Conservation (phyloP, 352 stramenopile genomes). For the Blastocystis hominis region DNA sequence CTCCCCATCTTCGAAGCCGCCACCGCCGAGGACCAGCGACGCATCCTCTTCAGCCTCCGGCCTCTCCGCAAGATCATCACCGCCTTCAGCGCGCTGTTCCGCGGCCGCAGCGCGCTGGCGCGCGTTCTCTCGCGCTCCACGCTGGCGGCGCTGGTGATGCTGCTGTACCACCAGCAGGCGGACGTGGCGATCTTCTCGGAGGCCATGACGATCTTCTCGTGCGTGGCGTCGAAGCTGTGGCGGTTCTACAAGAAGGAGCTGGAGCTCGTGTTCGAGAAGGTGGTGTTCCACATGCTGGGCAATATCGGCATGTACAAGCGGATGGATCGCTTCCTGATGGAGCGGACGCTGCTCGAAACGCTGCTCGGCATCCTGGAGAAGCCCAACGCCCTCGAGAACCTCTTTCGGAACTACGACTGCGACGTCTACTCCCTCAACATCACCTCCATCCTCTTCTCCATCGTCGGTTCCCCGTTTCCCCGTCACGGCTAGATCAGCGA, state of each 20-base stretch:
- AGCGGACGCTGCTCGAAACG: neutral
- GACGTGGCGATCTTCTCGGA: neutral
- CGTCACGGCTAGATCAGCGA: neutral
- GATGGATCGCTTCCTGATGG: slow-evolving; percentile 17
- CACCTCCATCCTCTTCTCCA: slow-evolving; percentile 20
- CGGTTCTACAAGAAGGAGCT: slow-evolving; percentile 33
- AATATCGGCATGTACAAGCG: neutral
- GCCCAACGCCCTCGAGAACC: neutral
- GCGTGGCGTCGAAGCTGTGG: neutral
- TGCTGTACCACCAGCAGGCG: neutral
- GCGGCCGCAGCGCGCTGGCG: neutral
- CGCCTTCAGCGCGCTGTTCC: neutral
- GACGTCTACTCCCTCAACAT: slow-evolving; percentile 18
- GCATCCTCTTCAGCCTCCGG: neutral
- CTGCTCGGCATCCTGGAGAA: neutral
- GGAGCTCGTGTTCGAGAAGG: slow-evolving; percentile 50
- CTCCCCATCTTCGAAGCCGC: neutral
- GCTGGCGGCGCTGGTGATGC: neutral
- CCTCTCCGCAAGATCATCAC: neutral
- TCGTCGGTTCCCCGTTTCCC: neutral
- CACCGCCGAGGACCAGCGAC: neutral
- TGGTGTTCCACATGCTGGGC: slow-evolving; percentile 32
- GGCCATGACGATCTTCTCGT: slow-evolving; percentile 19
- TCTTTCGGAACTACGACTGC: slow-evolving; percentile 44
- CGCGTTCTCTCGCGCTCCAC: neutral